Conservation (phyloP, 805 yeast genomes). For the Metschnikowia drakensbergensis region DNA sequence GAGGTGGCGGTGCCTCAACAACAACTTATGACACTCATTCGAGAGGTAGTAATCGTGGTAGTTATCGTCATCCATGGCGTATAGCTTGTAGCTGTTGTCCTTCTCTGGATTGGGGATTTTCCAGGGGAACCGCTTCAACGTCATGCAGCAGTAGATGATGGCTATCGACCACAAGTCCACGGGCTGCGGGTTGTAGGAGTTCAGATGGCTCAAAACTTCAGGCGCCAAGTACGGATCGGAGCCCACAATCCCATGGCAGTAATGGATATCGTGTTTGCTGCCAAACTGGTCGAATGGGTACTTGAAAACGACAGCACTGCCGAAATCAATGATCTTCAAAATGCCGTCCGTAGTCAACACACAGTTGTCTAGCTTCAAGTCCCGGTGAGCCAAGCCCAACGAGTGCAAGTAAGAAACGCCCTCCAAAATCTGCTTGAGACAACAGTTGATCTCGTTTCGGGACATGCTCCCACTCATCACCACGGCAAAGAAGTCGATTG, state of each 20-base stretch:
- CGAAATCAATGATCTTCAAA: slow-evolving; percentile 76
- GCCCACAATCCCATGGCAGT: slow-evolving; percentile 70
- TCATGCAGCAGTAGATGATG: slow-evolving; percentile 83
- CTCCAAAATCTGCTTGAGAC: slow-evolving; percentile 66
- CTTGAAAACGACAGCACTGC: slow-evolving; percentile 77
- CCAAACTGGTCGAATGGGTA: slow-evolving; percentile 61
- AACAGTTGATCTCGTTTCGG: slow-evolving; percentile 77
- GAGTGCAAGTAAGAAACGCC: slow-evolving; percentile 75
- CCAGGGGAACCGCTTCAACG: slow-evolving; percentile 83
- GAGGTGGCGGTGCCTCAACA: slow-evolving; percentile 55
- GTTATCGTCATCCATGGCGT: slow-evolving; percentile 62
- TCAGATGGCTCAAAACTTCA: slow-evolving; percentile 56
- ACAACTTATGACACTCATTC: slow-evolving; percentile 65
- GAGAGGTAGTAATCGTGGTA: slow-evolving; percentile 73
- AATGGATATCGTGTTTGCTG: slow-evolving; percentile 39
- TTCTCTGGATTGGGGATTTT: slow-evolving; percentile 59
- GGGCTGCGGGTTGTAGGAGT: slow-evolving; percentile 66
- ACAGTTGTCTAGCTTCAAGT: slow-evolving; percentile 78
- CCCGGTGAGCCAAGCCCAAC: slow-evolving; percentile 79
- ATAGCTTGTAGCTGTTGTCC: slow-evolving; percentile 69
- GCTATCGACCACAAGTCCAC: slow-evolving; percentile 86
- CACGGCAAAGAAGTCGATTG: slow-evolving; percentile 79
- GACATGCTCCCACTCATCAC: slow-evolving; percentile 85
- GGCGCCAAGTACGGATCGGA: slow-evolving; percentile 87
- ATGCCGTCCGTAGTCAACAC: slow-evolving; percentile 72